Evolutionary conservation across 495 filamentous ascomycete genomes (phyloP), one percentile per base, ranked within the genome.

Genomic region (Choiromyces venosus): DNA sequence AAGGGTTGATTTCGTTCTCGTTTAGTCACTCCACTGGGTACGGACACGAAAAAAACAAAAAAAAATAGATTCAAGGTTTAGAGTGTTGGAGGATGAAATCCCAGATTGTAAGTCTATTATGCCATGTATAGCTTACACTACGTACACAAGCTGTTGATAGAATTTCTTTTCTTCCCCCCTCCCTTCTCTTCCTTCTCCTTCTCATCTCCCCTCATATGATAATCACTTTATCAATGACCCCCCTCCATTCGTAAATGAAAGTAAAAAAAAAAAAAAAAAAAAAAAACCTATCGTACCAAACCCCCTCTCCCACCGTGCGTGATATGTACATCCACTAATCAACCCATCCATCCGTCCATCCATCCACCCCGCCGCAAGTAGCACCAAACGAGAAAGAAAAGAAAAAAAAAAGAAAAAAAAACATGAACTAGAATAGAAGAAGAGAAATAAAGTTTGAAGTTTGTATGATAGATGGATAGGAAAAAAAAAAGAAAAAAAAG

Each of bases 1-100:
- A 94, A 96, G 86, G 93, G 92, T 64, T 64, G 73, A 61, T 61
- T 33, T n/a, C n/a, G n/a, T n/a, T n/a, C n/a, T n/a, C 65, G 2
- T 66, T 66, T 21, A 33, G 25, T 66, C 35, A 66, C 65, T 4
- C 65, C 29, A 66, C 25, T n/a, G n/a, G n/a, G n/a, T n/a, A n/a
- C n/a, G n/a, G n/a, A n/a, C n/a, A n/a, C n/a, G n/a, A 56, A 38
- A 37, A 14, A 91, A 90, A 86, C 91, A 82, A 1, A 21, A 18
- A 39, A 73, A 69, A 70, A 38, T 64, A 40, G 25, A 16, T 25
- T 67, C 19, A 69, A 25, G 10, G 14, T 66, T 61, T 71, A 38
- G 29, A 72, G 61, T 52, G 25, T 39, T 19, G 72, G 72, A 74
- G 71, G 64, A 73, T 65, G 71, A 74, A 74, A 25, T 38, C 33